Base-by-base conservation (phyloP, 257 asterid genomes). In the Solanum etuberosum region DNA sequence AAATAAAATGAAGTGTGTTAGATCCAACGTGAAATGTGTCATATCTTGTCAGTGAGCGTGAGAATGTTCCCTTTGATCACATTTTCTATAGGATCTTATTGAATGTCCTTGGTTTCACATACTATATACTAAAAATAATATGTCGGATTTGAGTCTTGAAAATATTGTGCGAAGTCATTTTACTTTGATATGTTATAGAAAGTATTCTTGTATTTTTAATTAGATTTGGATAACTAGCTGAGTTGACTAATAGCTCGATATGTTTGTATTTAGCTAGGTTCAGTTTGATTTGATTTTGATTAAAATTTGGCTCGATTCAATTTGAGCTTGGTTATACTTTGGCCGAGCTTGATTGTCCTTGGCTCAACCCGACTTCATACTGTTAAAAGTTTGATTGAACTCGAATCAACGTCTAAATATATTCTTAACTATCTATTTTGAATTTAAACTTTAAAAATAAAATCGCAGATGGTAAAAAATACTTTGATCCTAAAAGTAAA, bases 1-100 rank as follows among this genome's bases (percentile, higher is more conserved):
- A 80, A 35, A 21, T 27, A 16, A 12, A 43, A 81, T n/a, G 63
- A 88, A 37, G 35, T 51, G 40, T 38, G 87, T 86, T 83, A 82
- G 92, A 87, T 89, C 92, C 92, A 74, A 87, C 43, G 35, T 57
- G 80, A 48, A 43, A 25, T 85, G 86, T 32, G 83, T 37, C 77
- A 88, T 83, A 16, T 48, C 32, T 65, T 89, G 93, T 87, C 92
- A 87, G 91, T 40, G 72, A 77, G 91, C 91, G 91, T 86, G 90
- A 88, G 91, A 91, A 90, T 91, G 92, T 90, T 89, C 74, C 90
- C 85, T 13, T 20, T 9, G 29, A 7, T 71, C 59, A 25, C 25
- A 38, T 43, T 9, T 65, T 23, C 25, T 13, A 59, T 12, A 59
- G 35, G 48, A 42, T 67, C 72, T 38, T 40, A 72, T 77, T 23